Percentiles rank a stretch among this genome's conserved stretches.
These are phyloP conservation scores for Alternaria ethzedia DNA, from an alignment of 2,329 filamentous ascomycete species.

Conservation along the genomic window DNA sequence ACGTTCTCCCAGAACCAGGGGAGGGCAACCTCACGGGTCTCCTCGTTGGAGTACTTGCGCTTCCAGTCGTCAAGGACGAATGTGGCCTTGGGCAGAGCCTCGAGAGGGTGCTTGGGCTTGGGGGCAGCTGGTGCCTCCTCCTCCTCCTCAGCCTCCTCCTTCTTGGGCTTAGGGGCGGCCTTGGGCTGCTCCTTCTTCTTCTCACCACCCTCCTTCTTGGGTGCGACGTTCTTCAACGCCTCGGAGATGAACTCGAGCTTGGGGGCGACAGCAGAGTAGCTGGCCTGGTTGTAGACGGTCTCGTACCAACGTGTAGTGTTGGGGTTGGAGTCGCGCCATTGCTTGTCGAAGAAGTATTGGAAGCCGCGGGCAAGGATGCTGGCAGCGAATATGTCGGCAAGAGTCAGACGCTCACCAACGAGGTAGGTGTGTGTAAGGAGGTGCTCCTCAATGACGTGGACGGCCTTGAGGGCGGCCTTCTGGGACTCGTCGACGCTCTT, in stretches of 20 bases:
- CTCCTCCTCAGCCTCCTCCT: slow-evolving; percentile 66
- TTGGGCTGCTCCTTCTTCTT: slow-evolving; percentile 80
- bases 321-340: slow-evolving; percentile 83
- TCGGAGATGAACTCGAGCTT: slow-evolving; percentile 82
- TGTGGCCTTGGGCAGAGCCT: slow-evolving; percentile 78
- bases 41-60: slow-evolving; percentile 97
- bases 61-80: slow-evolving; percentile 96
- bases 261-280: slow-evolving; percentile 81
- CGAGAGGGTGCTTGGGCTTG: slow-evolving; percentile 97
- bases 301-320: slow-evolving; percentile 92
- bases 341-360: slow-evolving; percentile 92
- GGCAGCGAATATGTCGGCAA: slow-evolving; percentile 88
- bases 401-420: slow-evolving; percentile 94
- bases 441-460: slow-evolving; percentile 82
- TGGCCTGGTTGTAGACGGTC: slow-evolving; percentile 90
- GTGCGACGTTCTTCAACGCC: slow-evolving; percentile 74
- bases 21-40: slow-evolving; percentile 79
- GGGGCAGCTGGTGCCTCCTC: slow-evolving; percentile 68
- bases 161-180: slow-evolving; percentile 59
- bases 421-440: slow-evolving; percentile 94
- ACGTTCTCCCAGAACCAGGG: slow-evolving; percentile 99
- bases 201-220: slow-evolving; percentile 68
- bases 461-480: slow-evolving; percentile 71
- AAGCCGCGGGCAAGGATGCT: slow-evolving; percentile 85
- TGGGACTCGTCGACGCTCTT: slow-evolving; percentile 84